These are phyloP conservation scores for Lepidium africanum DNA, from an alignment of 345 rosid genomes.

Conservation along the genomic window DNA sequence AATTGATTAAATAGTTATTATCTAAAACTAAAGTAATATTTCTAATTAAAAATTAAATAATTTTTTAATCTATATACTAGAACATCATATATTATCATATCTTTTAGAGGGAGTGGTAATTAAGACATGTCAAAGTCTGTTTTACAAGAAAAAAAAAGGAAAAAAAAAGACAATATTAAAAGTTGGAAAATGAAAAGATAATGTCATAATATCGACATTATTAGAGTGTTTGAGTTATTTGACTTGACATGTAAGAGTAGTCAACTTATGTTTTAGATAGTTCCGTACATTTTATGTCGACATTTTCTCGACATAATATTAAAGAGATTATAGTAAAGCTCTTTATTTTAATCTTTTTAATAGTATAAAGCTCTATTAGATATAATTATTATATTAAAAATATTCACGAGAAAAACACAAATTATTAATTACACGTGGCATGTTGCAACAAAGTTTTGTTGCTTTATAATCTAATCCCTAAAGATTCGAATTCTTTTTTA, in stretches of 20 bases:
- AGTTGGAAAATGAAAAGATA: too few relatives aligned
- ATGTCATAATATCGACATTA: constrained; percentile 22
- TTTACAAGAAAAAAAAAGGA: too few relatives aligned
- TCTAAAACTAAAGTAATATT: too few relatives aligned
- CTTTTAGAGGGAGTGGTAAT: too few relatives aligned
- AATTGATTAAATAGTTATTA: too few relatives aligned
- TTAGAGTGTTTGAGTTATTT: not conserved
- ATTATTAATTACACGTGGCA: constrained; percentile 5
- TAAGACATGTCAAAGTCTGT: too few relatives aligned
- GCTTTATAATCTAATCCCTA: not conserved
- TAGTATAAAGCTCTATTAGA: too few relatives aligned
- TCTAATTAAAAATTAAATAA: too few relatives aligned
- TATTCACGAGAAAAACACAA: constrained; percentile 6
- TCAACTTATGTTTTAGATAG: not conserved
- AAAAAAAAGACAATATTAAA: too few relatives aligned
- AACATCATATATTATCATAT: too few relatives aligned
- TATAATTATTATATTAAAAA: not conserved
- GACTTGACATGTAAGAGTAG: constrained; percentile 4
- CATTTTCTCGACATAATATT: constrained; percentile 20
- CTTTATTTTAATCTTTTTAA: not conserved
- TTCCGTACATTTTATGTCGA: constrained; percentile 24
- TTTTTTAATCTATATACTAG: too few relatives aligned
- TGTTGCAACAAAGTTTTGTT: not conserved
- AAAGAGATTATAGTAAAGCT: constrained; percentile 3
- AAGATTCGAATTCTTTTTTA: not conserved